These are phyloP conservation scores for Vanrija humicola DNA, from an alignment of 1,284 basidiomycete genomes.

Conservation along the genomic window DNA sequence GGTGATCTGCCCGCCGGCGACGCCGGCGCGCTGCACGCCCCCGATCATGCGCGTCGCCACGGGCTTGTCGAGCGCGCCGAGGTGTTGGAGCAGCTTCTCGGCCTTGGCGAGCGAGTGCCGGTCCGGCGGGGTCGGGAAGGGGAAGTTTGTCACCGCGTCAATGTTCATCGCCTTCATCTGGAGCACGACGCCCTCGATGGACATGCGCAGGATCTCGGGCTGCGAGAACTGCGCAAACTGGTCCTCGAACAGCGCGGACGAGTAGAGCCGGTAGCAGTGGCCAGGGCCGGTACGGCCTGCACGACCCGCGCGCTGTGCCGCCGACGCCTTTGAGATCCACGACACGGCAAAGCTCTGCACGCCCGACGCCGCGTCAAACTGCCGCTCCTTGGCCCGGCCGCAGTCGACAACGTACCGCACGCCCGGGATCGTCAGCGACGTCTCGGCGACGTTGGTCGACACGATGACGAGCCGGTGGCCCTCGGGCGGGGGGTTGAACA, in stretches of 20 bases:
- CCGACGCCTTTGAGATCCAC: constrained; percentile 74
- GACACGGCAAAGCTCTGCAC: constrained; percentile 68
- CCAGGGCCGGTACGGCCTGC: constrained; percentile 73
- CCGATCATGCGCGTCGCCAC: constrained; percentile 45
- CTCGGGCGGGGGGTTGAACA: constrained; percentile 63
- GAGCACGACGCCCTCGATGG: constrained; percentile 93
- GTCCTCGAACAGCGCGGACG: constrained; percentile 77
- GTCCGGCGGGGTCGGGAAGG: constrained; percentile 95
- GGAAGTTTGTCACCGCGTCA: constrained; percentile 93
- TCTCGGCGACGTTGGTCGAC: constrained; percentile 74
- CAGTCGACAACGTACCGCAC: constrained; percentile 73
- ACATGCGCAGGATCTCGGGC: constrained; percentile 92
- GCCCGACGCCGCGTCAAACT: constrained; percentile 60
- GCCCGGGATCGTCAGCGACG: constrained; percentile 70
- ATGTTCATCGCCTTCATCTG: constrained; percentile 99
- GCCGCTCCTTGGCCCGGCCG: constrained; percentile 74
- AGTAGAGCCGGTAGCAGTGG: constrained; percentile 73
- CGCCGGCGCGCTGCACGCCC: constrained; percentile 39
- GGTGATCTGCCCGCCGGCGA: constrained; percentile 66
- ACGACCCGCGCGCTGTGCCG: constrained; percentile 67
- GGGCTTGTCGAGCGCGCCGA: constrained; percentile 70
- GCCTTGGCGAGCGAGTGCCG: constrained; percentile 71
- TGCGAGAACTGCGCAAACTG: constrained; percentile 81
- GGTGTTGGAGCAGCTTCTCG: constrained; percentile 71
- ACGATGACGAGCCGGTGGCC: constrained; percentile 66